Evolutionary conservation across 306 rosid genomes (phyloP).

Genomic region (Quercus agrifolia): DNA sequence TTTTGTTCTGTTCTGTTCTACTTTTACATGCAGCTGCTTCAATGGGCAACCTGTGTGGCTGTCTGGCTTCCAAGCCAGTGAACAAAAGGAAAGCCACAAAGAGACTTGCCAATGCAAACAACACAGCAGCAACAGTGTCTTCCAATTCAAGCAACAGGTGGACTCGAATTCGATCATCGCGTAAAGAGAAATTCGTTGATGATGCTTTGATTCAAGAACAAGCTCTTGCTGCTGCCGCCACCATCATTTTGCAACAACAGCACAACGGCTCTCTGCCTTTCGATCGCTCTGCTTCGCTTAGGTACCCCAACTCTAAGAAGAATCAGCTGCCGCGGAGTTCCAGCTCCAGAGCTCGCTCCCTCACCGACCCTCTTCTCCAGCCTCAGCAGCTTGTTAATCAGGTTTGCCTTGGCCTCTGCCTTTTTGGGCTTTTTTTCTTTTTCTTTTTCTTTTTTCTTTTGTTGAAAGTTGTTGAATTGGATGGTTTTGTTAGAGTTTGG

Average conservation of each 20-base stretch:
- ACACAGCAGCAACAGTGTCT: conserved; percentile 10
- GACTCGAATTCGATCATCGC: conserved; percentile 52
- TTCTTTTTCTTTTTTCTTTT: background rate
- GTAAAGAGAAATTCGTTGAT: conserved; percentile 48
- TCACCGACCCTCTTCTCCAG: conserved; percentile 83
- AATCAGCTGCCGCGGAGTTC: conserved; percentile 74
- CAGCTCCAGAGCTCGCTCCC: conserved; percentile 81
- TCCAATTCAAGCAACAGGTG: conserved; percentile 45
- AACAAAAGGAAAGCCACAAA: conserved; percentile 36
- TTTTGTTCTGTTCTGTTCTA: background rate
- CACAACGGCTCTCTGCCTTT: conserved; percentile 47
- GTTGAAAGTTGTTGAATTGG: background rate
- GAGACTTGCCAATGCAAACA: conserved; percentile 47
- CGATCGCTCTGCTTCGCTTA: conserved; percentile 78
- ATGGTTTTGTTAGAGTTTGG: background rate
- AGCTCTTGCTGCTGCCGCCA: conserved; percentile 84
- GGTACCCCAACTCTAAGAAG: conserved; percentile 73
- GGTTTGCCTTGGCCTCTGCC: conserved; percentile 29
- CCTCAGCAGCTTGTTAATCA: conserved; percentile 87
- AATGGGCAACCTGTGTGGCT: conserved; percentile 89
- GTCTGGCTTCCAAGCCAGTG: conserved; percentile 40
- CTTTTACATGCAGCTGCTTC: conserved; percentile 46
- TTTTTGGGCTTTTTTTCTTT: background rate
- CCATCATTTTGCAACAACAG: conserved; percentile 45
- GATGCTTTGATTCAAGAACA: conserved; percentile 63